phyloP scores from a whole-genome alignment of 352 stramenopile genomes.

The Pythium brassicae region DNA sequence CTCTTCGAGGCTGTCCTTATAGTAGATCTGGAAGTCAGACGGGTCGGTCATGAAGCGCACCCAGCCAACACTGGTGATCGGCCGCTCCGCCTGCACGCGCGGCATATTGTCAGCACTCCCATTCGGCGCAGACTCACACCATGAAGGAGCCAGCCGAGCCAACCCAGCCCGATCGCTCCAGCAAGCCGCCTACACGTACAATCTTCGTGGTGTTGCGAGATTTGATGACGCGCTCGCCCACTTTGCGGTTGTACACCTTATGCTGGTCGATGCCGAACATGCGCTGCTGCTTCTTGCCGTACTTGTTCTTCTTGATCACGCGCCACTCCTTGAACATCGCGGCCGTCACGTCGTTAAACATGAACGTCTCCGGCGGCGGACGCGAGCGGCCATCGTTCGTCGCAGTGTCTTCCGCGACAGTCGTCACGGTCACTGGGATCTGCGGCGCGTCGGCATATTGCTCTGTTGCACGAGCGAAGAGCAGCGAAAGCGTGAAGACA shows the following conservation, averaged over 20 bases:
- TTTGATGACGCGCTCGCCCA: conserved; percentile 86
- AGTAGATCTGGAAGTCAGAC: conserved; percentile 88
- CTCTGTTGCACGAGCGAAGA: conserved; percentile 31
- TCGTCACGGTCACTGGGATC: conserved; percentile 59
- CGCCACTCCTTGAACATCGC: conserved; percentile 90
- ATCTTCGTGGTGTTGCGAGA: conserved; percentile 87
- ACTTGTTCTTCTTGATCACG: conserved; percentile 91
- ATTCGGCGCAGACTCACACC: no score
- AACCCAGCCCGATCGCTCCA: conserved; percentile 1
- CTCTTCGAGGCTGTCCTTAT: conserved; percentile 85
- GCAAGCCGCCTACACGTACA: conserved; percentile 40
- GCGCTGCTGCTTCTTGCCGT: conserved; percentile 84
- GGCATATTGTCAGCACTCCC: not conserved
- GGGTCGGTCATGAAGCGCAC: conserved; percentile 84
- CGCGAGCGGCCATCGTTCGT: conserved; percentile 65
- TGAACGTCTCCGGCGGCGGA: conserved; percentile 82
- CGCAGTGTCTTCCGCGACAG: conserved; percentile 56
- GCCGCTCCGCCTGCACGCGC: conserved; percentile 58
- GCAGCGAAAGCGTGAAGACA: not conserved
- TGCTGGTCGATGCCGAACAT: conserved; percentile 87
- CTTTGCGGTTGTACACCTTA: conserved; percentile 90
- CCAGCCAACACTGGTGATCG: conserved; percentile 83
- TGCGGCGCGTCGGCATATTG: conserved; percentile 83
- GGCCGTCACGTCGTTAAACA: conserved; percentile 89
- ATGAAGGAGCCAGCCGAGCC: no score